A percentile compares a stretch with the other conserved stretches of the same genome.
Conservation (phyloP, 2,329 filamentous ascomycete genomes). For the Aureobasidium pullulans region DNA sequence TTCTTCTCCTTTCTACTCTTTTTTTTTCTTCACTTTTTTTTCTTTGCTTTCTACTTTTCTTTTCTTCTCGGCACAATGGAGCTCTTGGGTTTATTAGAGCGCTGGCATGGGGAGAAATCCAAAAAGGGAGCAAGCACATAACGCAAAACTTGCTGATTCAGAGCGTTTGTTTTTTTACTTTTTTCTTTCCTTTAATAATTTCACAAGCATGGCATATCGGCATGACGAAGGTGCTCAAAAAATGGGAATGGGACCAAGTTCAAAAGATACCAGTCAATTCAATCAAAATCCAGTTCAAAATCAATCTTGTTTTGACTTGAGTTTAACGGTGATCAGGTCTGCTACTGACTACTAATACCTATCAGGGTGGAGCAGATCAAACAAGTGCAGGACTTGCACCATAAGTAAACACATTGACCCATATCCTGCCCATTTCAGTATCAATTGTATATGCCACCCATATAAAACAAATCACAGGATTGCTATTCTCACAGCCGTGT, state of each 20-base stretch:
- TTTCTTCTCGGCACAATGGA: background rate
- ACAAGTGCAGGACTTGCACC: no score
- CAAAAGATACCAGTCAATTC: background rate
- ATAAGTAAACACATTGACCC: no score
- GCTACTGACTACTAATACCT: no score
- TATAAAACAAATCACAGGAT: no score
- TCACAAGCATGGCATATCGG: background rate
- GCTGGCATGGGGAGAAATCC: background rate
- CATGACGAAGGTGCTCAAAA: conserved; percentile 10
- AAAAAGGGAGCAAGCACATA: background rate
- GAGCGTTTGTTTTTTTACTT: background rate
- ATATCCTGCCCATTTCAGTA: no score
- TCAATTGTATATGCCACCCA: no score
- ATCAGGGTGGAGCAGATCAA: no score
- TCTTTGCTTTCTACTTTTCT: background rate
- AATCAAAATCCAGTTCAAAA: background rate
- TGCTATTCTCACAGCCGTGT: no score
- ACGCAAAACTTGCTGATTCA: background rate
- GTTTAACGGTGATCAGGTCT: no score
- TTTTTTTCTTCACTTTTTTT: background rate
- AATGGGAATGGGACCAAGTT: background rate
- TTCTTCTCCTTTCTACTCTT: background rate
- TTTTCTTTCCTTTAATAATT: background rate
- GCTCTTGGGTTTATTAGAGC: conserved; percentile 8
- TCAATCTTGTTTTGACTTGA: background rate